Base-by-base conservation (phyloP, 2,329 filamentous ascomycete genomes). In the Pezicula radicicola region DNA sequence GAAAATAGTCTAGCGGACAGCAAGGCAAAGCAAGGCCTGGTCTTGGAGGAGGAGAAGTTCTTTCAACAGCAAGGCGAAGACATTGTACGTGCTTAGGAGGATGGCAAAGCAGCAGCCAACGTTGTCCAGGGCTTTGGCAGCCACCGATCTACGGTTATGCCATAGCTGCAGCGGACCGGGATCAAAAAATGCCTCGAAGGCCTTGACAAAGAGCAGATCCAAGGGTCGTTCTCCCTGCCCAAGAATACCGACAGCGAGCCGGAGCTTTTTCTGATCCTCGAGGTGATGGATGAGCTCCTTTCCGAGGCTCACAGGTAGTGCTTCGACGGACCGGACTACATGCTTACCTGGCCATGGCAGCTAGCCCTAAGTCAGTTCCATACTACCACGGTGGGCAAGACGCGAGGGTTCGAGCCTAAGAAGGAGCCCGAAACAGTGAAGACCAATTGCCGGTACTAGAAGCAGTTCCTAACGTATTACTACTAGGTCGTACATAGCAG, bases 251-350 rank as follows among this genome's bases (percentile, higher is more conserved):
- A 48, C 3, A 46, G 43, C 37, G 36, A 48, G 50, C 50, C 47
- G 2, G 47, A 55, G 53, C 42, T 53, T 12, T 43, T 46, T 36
- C 16, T 51, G 6, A 55, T 51, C 2, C 37, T 55, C 2, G 46
- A 55, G 40, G 51, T 55, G 2, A 50, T 53, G 19, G 53, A 52
- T n/a, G 36, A 54, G 52, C 48, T 54, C 52, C 39, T 54, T 9
- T 13, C 40, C 4, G 19, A 49, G 48, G 52, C 50, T 9, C 19
- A 55, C 10, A 41, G 50, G 46, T 55, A 16, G 53, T 55, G 42
- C 52, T 54, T 52, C 33, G 39, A 54, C 12, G 45, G 52, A 13
- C 48, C 30, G n/a, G 48, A 52, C 12, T 54, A 13, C 21, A 54
- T 51, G 41, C 49, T 54, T 2, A 54, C 48, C 13, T 54, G 28